Conservation (phyloP, 768 basidiomycete species). For the Boletellus ananas region DNA sequence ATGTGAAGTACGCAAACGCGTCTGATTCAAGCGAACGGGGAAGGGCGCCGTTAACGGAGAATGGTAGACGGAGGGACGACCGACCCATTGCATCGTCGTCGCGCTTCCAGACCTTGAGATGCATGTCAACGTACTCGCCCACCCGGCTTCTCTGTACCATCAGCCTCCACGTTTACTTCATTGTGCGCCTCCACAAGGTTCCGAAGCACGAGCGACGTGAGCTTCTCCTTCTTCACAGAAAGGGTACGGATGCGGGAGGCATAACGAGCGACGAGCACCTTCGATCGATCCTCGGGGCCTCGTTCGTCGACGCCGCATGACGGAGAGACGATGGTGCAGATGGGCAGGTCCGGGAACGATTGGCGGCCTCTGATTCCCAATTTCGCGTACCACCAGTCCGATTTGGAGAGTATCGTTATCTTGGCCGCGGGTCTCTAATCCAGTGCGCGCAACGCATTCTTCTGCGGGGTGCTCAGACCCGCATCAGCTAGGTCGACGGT, state of each 20-base stretch:
- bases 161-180: too few species aligned
- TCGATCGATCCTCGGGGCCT: slow-evolving; percentile 16
- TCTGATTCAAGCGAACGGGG: too few species aligned
- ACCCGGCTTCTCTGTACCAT: slow-evolving; percentile 10
- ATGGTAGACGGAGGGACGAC: too few species aligned
- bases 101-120: slow-evolving; percentile 34
- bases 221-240: slow-evolving; percentile 13
- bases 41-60: too few species aligned
- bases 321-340: slow-evolving; percentile 42
- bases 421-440: slow-evolving; percentile 38
- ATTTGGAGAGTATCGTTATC: slow-evolving; percentile 41
- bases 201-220: slow-evolving; percentile 26
- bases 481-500: slow-evolving; percentile 31
- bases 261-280: slow-evolving; percentile 40
- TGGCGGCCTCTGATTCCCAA: slow-evolving; percentile 38
- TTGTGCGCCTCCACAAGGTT: slow-evolving; percentile 9
- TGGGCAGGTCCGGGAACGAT: slow-evolving; percentile 38
- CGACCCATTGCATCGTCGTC: slow-evolving; percentile 35
- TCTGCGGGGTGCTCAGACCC: slow-evolving; percentile 28
- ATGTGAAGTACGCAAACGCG: too few species aligned
- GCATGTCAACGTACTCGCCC: slow-evolving; percentile 15
- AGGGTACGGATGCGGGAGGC: slow-evolving; percentile 36
- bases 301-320: slow-evolving; percentile 31
- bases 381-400: slow-evolving; percentile 39
- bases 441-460: slow-evolving; percentile 36